Conservation (phyloP, 495 filamentous ascomycete genomes). For the Cercophora newfieldiana region DNA sequence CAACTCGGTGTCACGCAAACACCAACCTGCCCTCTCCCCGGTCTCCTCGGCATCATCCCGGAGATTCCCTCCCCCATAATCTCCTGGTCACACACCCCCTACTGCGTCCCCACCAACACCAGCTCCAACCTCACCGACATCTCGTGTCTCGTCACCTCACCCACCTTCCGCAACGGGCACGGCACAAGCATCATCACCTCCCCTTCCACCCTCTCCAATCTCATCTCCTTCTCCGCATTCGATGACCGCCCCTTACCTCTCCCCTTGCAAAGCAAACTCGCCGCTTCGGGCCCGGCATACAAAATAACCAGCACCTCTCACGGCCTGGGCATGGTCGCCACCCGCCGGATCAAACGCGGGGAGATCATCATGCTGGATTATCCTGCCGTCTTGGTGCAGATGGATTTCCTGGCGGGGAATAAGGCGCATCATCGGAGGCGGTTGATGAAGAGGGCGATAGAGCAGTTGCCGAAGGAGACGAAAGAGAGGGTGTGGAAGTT, state of each 20-base stretch:
- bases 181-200: slow-evolving; percentile 34
- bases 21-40: slow-evolving; percentile 7
- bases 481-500: slow-evolving; percentile 25
- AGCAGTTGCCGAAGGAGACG: slow-evolving; percentile 38
- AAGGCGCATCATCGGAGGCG: slow-evolving; percentile 34
- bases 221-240: slow-evolving; percentile 31
- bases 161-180: slow-evolving; percentile 34
- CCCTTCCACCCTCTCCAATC: slow-evolving; percentile 26
- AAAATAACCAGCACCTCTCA: slow-evolving; percentile 32
- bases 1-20: not conserved
- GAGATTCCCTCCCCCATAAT: not conserved
- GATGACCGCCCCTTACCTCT: slow-evolving; percentile 29
- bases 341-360: slow-evolving; percentile 32
- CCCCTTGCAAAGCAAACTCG: slow-evolving; percentile 17
- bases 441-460: slow-evolving; percentile 36
- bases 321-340: slow-evolving; percentile 41
- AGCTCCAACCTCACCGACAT: slow-evolving; percentile 19
- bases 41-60: slow-evolving; percentile 9
- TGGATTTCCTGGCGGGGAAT: slow-evolving; percentile 33
- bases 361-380: slow-evolving; percentile 44
- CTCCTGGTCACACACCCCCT: slow-evolving; percentile 22
- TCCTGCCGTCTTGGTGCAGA: slow-evolving; percentile 36
- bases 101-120: slow-evolving; percentile 14
- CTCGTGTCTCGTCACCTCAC: slow-evolving; percentile 40
- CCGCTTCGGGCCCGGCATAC: slow-evolving; percentile 22